Evolutionary conservation across 192 early-diverging fungal genomes (phyloP), one percentile per base, ranked within the genome.

Genomic region (Entomortierella chlamydospora): DNA sequence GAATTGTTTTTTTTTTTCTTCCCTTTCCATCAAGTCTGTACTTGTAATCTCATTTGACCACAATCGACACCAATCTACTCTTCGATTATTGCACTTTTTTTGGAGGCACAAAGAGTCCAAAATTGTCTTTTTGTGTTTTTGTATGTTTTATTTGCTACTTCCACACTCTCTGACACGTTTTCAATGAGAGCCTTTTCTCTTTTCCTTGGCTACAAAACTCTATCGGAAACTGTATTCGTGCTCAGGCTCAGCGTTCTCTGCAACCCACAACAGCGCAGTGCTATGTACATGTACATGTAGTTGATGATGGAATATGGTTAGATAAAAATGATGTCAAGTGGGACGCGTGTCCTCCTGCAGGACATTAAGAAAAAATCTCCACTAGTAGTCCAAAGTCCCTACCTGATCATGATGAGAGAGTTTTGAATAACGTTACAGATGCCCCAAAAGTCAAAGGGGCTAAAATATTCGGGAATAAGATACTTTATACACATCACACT

Each of bases 191-290:
- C 34, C 34, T 10, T 37, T 51, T 61, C 43, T 45, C 1, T 61
- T 25, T 61, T 25, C 2, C 34, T 57, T 15, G 30, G 30, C 34
- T 57, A 15, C 12, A 15, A n/a, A 29, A 11, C 20, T 62, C 74
- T 30, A 76, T 69, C 18, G 68, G 62, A 74, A 81, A 66, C 68
- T 72, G 47, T 70, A 59, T 6, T 69, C 33, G 52, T 79, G 63
- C 20, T 85, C 83, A 6, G 53, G 34, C 47, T 82, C 72, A 12
- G 72, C 30, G 55, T 57, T 85, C 43, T 83, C 72, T 5, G 79
- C 70, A 61, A 83, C 63, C 82, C 82, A 85, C 45, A 85, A 66
- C 20, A 83, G 34, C 15, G 80, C 82, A 28, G 84, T 65, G 64
- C 84, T 85, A n/a, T n/a, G n/a, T n/a, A n/a, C n/a, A n/a, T n/a